Evolutionary conservation across 2,329 filamentous ascomycete species (phyloP), one percentile per base, ranked within the genome.

Genomic region (Neonectria faginata): DNA sequence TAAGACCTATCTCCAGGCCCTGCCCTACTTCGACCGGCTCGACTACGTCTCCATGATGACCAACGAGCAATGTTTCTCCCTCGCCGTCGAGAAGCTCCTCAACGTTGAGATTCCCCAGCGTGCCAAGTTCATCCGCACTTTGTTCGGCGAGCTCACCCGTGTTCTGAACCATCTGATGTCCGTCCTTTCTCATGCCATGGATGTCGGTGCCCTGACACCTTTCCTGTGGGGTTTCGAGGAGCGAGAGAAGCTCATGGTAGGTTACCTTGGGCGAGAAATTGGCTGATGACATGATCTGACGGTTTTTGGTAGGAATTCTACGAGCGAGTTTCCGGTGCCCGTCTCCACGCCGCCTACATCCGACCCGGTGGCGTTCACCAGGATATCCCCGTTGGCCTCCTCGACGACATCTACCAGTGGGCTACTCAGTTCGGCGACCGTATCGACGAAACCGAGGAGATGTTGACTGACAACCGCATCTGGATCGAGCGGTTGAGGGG

Each of bases 31-130:
- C 79, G 96, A 99, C 83, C 93, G 96, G 74, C 87, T 99, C 80
- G 96, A 99, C 83, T 99, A 99, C 81, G 94, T 97, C 74, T 97
- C 94, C 76, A 99, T 99, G 97, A 99, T 99, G 96, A 99, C 96
- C 76, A 99, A 99, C 82, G 96, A 99, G 86, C 96, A 99, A 83
- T 97, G 94, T 78, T 99, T 93, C 82, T 89, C 94, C 41, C 87
- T 99, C 71, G 96, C 94, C 20, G 95, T 98, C 60, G 96, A 99
- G 88, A 99, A 99, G 87, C 87, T 99, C 66, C 86, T 99, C 75
- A 99, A 99, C 81, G 86, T 99, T 70, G 97, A 99, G 79, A 92
- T 99, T 69, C 96, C 96, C 25, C 92, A 96, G 70, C 88, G 96
- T 77, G 96, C 96, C 74, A 98, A 99, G 85, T 99, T 91, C 85